These are phyloP conservation scores for Lasiosphaeris hirsuta DNA, from an alignment of 495 filamentous ascomycete species.

Conservation along the genomic window DNA sequence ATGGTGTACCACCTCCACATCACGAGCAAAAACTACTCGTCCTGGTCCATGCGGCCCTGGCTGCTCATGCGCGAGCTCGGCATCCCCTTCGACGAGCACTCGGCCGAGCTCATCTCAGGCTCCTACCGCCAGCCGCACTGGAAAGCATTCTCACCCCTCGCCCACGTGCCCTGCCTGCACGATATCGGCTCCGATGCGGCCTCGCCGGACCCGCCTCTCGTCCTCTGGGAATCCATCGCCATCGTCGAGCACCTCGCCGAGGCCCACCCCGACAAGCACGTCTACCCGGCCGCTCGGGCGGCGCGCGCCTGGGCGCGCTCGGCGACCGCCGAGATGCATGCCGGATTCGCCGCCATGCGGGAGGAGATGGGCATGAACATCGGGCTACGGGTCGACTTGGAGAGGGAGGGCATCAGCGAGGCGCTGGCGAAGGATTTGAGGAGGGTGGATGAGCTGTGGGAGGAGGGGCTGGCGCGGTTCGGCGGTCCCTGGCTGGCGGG, in stretches of 20 bases:
- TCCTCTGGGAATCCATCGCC: conserved; percentile 51
- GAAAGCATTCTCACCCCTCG: conserved; percentile 29
- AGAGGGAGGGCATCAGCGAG: conserved; percentile 15
- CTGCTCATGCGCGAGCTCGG: conserved; percentile 27
- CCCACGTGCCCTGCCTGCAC: conserved; percentile 33
- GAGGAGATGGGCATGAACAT: conserved; percentile 46
- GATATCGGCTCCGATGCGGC: conserved; percentile 1
- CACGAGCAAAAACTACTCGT: conserved; percentile 34
- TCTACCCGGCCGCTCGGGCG: conserved; percentile 45
- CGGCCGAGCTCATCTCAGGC: conserved; percentile 17
- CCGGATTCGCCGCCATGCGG: conserved; percentile 46
- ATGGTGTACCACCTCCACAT: conserved; percentile 33
- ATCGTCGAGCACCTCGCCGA: conserved; percentile 56
- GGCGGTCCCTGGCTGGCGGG: conserved; percentile 42
- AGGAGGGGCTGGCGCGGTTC: conserved; percentile 31
- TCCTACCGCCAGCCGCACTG: conserved; percentile 22
- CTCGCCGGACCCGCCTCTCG: background rate
- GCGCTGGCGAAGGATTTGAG: conserved; percentile 29
- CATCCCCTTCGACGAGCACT: conserved; percentile 30
- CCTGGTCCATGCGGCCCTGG: conserved; percentile 36
- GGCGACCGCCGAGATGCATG: conserved; percentile 54
- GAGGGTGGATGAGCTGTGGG: conserved; percentile 38
- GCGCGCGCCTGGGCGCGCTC: conserved; percentile 50
- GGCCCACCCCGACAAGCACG: conserved; percentile 34
- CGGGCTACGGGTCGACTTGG: conserved; percentile 34